Base-by-base conservation (phyloP, 2,329 filamentous ascomycete species). In the Neocucurbitaria cava region DNA sequence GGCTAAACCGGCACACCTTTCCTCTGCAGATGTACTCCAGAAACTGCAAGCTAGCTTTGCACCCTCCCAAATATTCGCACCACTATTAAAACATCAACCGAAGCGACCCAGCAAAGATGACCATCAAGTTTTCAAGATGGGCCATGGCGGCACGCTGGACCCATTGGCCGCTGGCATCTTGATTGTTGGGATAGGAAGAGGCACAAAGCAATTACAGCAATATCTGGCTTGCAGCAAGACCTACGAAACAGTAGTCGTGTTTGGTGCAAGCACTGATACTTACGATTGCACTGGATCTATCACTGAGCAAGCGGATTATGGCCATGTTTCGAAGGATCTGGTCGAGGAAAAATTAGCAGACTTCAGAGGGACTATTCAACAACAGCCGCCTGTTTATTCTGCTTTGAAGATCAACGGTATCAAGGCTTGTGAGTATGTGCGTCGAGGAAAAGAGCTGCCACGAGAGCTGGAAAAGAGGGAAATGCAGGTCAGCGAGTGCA, bases 141-240 rank as follows among this genome's bases (percentile, higher is more conserved):
- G 70, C 3, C 70, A 73, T 33, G 70, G 69, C 30, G 70, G 70
- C 5, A 73, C 70, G 0, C 54, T 73, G 5, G 70, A 73, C 35
- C 69, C 70, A 1, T 48, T 73, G 2, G 70, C 70, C 10, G 52
- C 67, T 3, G 69, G 70, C 17, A 60, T 73, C 1, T 63, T 73
- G 15, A 71, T 73, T 21, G 54, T 72, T 8, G 70, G 67, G 9
- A 66, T 73, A 15, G 69, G 69, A 3, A 53, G 69, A 35, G 70
- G 68, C 36, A 73, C 70, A 0, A 72, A 71, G 43, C 56, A 67
- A 2, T 53, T 73, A 1, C 60, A 64, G 18, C 56, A 53, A 4
- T 73, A 66, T 45, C 58, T 73, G 7, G 58, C 58, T 10, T 67
- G 68, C 46, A 67, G 40, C 7, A 73, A 73, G 41, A 68, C 64